These are phyloP conservation scores for Angomonas desouzai DNA, from an alignment of 208 protist genomes.

Conservation along the genomic window DNA sequence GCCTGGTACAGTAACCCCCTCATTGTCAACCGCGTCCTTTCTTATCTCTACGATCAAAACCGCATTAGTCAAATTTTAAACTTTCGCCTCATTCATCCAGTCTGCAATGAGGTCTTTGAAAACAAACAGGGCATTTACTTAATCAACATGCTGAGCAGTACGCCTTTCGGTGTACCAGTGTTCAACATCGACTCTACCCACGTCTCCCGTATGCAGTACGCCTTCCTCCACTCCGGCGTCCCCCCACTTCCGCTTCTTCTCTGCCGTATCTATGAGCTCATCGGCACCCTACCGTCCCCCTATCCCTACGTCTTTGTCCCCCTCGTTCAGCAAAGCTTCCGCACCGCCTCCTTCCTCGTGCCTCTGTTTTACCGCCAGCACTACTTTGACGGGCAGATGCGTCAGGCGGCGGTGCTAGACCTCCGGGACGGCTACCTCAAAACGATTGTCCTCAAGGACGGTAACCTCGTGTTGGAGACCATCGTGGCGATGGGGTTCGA, in stretches of 20 bases:
- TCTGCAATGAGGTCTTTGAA: conserved; percentile 52
- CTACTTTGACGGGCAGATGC: conserved; percentile 47
- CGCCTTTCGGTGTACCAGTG: conserved; percentile 32
- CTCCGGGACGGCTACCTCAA: conserved; percentile 52
- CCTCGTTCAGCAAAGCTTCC: conserved; percentile 48
- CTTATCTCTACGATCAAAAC: conserved; percentile 32
- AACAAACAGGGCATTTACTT: conserved; percentile 44
- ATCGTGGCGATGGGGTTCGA: conserved; percentile 50
- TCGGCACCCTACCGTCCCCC: conserved; percentile 47
- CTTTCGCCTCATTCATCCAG: conserved; percentile 49
- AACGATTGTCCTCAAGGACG: conserved; percentile 40
- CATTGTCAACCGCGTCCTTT: conserved; percentile 28
- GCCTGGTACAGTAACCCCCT: conserved; percentile 31
- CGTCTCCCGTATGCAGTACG: conserved; percentile 47
- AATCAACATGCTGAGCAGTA: conserved; percentile 43
- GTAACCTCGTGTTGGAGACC: conserved; percentile 37
- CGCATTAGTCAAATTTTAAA: conserved; percentile 30
- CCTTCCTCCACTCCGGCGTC: conserved; percentile 34
- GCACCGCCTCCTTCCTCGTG: conserved; percentile 38
- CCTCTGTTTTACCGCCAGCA: conserved; percentile 47
- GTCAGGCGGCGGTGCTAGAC: conserved; percentile 50
- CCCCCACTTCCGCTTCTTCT: conserved; percentile 54
- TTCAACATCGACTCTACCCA: conserved; percentile 27
- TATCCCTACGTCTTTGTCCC: conserved; percentile 54
- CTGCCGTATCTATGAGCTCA: conserved; percentile 52